Evolutionary conservation across 225 moss, liverwort and hornwort genomes (phyloP).

Genomic region (Physcomitrellopsis africana): DNA sequence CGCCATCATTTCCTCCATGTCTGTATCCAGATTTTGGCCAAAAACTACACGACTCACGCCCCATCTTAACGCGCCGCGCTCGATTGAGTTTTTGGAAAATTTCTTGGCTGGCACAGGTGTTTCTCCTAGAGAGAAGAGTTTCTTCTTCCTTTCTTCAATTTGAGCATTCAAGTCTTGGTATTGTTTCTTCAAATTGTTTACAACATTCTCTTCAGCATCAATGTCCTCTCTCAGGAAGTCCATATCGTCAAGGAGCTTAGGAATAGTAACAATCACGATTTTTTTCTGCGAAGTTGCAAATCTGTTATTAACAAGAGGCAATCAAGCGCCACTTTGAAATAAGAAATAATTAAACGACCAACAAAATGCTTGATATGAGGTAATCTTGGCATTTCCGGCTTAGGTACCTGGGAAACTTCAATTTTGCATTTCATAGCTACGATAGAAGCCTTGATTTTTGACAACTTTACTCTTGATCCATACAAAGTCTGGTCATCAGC

Average conservation of each 20-base stretch:
- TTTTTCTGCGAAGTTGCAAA: conserved; percentile 57
- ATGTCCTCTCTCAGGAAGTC: conserved; percentile 75
- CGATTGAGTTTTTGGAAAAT: background rate
- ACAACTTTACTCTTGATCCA: conserved; percentile 61
- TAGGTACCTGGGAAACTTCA: conserved; percentile 62
- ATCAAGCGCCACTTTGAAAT: too few species aligned
- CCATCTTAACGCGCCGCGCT: conserved; percentile 37
- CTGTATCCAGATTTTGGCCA: conserved; percentile 40
- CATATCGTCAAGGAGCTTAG: conserved; percentile 72
- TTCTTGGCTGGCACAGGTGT: conserved; percentile 4
- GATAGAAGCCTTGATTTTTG: conserved; percentile 65
- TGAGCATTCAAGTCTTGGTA: conserved; percentile 43
- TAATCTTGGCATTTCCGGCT: background rate
- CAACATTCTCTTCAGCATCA: conserved; percentile 50
- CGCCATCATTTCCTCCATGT: conserved; percentile 23
- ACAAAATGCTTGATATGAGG: background rate
- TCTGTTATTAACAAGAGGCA: background rate
- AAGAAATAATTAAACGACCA: too few species aligned
- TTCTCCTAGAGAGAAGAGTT: background rate
- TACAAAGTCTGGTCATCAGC: conserved; percentile 71
- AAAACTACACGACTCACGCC: conserved; percentile 35
- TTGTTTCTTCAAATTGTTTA: conserved; percentile 50
- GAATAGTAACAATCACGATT: conserved; percentile 64
- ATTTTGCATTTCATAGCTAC: conserved; percentile 60
- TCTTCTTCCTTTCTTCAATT: conserved; percentile 4